Evolutionary conservation across 768 basidiomycete genomes (phyloP).

Genomic region (Suillus sp.): DNA sequence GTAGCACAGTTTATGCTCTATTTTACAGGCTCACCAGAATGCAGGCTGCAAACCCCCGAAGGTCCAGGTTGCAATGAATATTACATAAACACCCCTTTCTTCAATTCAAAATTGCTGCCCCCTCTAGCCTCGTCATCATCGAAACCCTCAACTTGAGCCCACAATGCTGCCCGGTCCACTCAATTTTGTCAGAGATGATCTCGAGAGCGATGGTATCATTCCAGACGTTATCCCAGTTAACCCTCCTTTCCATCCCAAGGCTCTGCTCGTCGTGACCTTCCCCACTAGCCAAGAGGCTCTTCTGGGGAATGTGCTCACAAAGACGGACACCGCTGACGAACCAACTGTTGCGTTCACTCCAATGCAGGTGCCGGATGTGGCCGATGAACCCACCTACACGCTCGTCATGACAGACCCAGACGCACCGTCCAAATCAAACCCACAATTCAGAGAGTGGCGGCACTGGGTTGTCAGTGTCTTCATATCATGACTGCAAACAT

Average conservation of each 20-base stretch:
- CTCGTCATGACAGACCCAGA: slow-evolving; percentile 62
- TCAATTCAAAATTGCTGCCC: background rate
- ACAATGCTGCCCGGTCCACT: slow-evolving; percentile 29
- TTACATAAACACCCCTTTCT: slow-evolving; percentile 6
- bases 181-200: slow-evolving; percentile 19
- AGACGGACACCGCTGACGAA: slow-evolving; percentile 47
- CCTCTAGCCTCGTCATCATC: background rate
- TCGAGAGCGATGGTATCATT: slow-evolving; percentile 26
- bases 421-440: slow-evolving; percentile 52
- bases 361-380: slow-evolving; percentile 36
- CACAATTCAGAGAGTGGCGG: slow-evolving; percentile 53
- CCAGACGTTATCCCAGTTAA: slow-evolving; percentile 33
- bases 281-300: slow-evolving; percentile 35
- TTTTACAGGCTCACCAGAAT: background rate
- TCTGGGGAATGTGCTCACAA: slow-evolving; percentile 40
- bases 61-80: background rate
- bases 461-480: slow-evolving; percentile 53
- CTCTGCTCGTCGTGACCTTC: slow-evolving; percentile 32
- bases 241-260: slow-evolving; percentile 29
- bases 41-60: background rate
- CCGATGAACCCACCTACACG: slow-evolving; percentile 45
- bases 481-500: background rate
- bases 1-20: background rate
- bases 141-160: background rate
- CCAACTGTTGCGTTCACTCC: slow-evolving; percentile 51